Conservation (phyloP, 2,329 filamentous ascomycete genomes). For the Colletotrichum incanum region DNA sequence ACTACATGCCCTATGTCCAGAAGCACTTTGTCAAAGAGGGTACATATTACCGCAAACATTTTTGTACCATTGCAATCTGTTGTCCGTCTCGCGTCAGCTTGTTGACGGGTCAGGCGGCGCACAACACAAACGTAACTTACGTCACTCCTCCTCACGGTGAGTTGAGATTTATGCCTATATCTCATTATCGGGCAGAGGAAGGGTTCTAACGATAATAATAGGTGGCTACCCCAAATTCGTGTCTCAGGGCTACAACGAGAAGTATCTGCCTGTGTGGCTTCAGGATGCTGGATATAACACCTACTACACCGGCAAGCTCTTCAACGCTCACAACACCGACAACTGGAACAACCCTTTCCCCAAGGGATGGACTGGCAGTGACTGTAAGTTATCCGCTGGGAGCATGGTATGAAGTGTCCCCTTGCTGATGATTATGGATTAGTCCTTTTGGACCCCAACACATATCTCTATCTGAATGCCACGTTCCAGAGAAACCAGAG, state of each 20-base stretch:
- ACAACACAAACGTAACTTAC: slow-evolving; percentile 80
- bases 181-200: neutral
- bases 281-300: slow-evolving; percentile 78
- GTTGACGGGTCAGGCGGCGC: slow-evolving; percentile 76
- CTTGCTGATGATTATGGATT: slow-evolving; percentile 45
- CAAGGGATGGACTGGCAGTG: slow-evolving; percentile 69
- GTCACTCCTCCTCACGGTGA: slow-evolving; percentile 69
- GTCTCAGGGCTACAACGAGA: slow-evolving; percentile 74
- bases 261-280: slow-evolving; percentile 81
- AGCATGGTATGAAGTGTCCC: neutral
- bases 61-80: slow-evolving; percentile 77
- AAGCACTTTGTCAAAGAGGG: slow-evolving; percentile 72
- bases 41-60: slow-evolving; percentile 74
- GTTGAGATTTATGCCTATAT: neutral
- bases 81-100: slow-evolving; percentile 78
- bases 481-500: slow-evolving; percentile 63
- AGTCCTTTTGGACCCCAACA: slow-evolving; percentile 56
- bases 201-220: slow-evolving; percentile 53
- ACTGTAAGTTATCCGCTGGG: slow-evolving; percentile 50
- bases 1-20: slow-evolving; percentile 72
- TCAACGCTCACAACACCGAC: slow-evolving; percentile 73
- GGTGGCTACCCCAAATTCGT: slow-evolving; percentile 76
- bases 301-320: slow-evolving; percentile 82
- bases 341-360: slow-evolving; percentile 74
- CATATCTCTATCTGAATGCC: slow-evolving; percentile 64